Conservation (phyloP, 805 yeast genomes). For the Priceomyces fermenticarens region DNA sequence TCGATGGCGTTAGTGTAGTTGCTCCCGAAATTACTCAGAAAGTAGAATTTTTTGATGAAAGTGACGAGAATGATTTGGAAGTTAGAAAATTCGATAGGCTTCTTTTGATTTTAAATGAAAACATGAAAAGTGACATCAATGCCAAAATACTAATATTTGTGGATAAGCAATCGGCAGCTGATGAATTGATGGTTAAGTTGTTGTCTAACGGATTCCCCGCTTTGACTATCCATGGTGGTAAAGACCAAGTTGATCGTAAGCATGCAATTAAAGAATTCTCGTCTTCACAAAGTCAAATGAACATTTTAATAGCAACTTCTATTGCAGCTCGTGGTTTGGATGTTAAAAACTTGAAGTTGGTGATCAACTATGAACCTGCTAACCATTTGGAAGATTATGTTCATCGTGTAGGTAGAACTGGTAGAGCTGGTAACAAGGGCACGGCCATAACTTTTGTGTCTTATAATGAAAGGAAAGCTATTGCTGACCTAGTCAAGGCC, state of each 20-base stretch:
- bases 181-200: constrained; percentile 56
- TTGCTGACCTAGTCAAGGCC: constrained; percentile 69
- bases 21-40: constrained; percentile 76
- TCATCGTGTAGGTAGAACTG: constrained; percentile 95
- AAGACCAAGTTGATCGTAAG: constrained; percentile 80
- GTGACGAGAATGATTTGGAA: constrained; percentile 28
- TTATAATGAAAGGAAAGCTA: constrained; percentile 57
- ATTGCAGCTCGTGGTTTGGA: constrained; percentile 94
- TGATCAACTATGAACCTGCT: constrained; percentile 71
- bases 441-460: constrained; percentile 58
- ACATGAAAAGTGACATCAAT: constrained; percentile 22
- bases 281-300: constrained; percentile 48
- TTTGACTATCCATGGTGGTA: constrained; percentile 85
- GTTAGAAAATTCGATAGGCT: constrained; percentile 51
- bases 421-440: constrained; percentile 83
- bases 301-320: constrained; percentile 83
- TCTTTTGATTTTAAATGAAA: constrained; percentile 52
- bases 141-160: constrained; percentile 76
- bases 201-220: constrained; percentile 54
- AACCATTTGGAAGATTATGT: constrained; percentile 93
- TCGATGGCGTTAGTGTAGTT: constrained; percentile 78
- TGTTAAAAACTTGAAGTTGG: constrained; percentile 80
- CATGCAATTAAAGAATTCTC: constrained; percentile 67
- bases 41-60: constrained; percentile 58
- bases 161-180: constrained; percentile 87